Base-by-base conservation (phyloP, 2,329 filamentous ascomycete genomes). In the Exophiala sideris region DNA sequence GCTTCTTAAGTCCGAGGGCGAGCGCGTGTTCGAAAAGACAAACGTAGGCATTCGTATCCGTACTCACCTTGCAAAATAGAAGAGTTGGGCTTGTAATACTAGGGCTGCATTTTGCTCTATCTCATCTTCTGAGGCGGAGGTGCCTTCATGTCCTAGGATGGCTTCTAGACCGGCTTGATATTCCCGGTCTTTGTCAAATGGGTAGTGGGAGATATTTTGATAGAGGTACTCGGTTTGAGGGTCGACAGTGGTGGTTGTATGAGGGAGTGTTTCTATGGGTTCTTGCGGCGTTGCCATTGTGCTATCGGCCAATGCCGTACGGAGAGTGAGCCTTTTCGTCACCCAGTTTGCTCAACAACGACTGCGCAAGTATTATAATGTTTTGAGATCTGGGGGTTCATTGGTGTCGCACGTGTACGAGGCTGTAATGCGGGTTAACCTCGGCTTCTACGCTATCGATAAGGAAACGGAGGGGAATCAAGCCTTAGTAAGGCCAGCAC, bases 141-240 rank as follows among this genome's bases (percentile, higher is more conserved):
- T 69, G 35, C 66, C 66, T 9, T 70, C 66, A 50, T 75, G 73
- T 33, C 73, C 70, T 12, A 78, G 68, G 44, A 78, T 76, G 21
- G 71, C 66, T 8, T 71, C 68, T n/a, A 78, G 69, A n/a, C 76
- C 76, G 44, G 68, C 68, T 53, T 71, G 73, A 59, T 77, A 78
- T 56, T 78, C 74, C 1, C 59, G 52, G 55, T 78, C 76, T 6
- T 66, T 52, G 16, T 57, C 50, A 57, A 76, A 78, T 16, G 68
- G 61, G 55, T 78, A 77, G 12, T 65, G 52, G 8, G 66, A 66
- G 18, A 78, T 53, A 42, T 52, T 53, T 38, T 68, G 61, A 48
- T 71, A 75, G 35, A 66, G 35, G 7, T 39, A 24, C 2, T 50
- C 50, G 16, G 18, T 18, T 11, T 33, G 18, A 33, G 29, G 16